phyloP scores from a whole-genome alignment of 331 rosid genomes.

The Phaseolus coccineus region DNA sequence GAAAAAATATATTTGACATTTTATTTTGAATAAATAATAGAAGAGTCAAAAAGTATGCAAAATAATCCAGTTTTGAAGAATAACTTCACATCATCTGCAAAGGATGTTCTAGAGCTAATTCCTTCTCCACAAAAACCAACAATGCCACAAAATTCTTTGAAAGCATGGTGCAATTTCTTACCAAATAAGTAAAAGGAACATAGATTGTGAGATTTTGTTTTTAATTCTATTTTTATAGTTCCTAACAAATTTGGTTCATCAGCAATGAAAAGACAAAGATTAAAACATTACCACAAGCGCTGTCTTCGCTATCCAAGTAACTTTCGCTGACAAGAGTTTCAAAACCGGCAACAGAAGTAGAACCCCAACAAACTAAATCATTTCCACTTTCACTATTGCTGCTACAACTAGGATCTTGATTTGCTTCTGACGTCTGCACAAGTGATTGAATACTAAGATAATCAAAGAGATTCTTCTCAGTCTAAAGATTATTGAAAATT shows the following conservation, averaged over 20 bases:
- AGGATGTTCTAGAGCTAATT: background rate
- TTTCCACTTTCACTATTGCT: conserved; percentile 55
- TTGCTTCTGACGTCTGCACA: conserved; percentile 66
- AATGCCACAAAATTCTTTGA: conserved; percentile 12
- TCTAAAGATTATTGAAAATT: conserved; percentile 12
- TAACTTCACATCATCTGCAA: background rate
- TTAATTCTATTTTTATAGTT: background rate
- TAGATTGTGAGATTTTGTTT: background rate
- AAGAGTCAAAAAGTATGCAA: background rate
- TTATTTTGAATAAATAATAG: background rate
- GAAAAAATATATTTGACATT: background rate
- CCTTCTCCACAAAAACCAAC: background rate
- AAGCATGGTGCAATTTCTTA: conserved; percentile 12
- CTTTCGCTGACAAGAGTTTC: conserved; percentile 63
- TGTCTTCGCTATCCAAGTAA: conserved; percentile 59
- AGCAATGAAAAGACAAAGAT: conserved; percentile 37
- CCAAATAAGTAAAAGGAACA: conserved; percentile 2
- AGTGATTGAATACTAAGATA: conserved; percentile 38
- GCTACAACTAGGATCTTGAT: conserved; percentile 55
- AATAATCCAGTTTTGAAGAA: background rate
- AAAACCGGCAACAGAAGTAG: conserved; percentile 45
- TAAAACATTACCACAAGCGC: conserved; percentile 59
- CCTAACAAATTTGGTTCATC: background rate
- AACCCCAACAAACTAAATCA: conserved; percentile 43
- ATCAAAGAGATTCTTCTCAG: conserved; percentile 24